Base-by-base conservation (phyloP, 345 rosid genomes). In the Punica granatum region DNA sequence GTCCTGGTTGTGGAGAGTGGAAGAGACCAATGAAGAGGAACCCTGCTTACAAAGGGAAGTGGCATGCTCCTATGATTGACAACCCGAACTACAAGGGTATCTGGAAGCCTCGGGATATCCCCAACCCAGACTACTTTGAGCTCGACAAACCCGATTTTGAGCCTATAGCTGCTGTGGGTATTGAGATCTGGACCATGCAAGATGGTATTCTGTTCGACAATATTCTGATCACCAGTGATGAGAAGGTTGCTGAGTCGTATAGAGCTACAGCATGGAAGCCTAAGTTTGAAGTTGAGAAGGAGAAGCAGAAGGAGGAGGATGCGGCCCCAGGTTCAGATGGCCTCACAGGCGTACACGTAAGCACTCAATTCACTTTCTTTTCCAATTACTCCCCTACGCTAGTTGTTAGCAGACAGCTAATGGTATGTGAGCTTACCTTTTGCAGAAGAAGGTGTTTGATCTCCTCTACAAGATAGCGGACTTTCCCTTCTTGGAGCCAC, bases 161-260 rank as follows among this genome's bases (percentile, higher is more conserved):
- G 78, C 85, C 89, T 44, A 81, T 83, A 46, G 74, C 85, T 68
- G 89, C 87, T 60, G 46, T 83, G 68, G 89, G 85, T 16, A 83
- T 85, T 66, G 89, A 85, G 85, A 83, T 85, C 48, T 85, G 87
- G 89, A 85, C 89, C 19, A 85, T 85, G 89, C 87, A 85, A 64
- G 89, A 85, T 72, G 87, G 87, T 19, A 70, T 83, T 26, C 64
- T 83, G 78, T 85, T 83, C 37, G 85, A 81, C 64, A 81, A 83
- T 48, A 69, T 85, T 63, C 64, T 83, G 82, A 81, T 85, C 60
- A 59, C 87, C 14, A 73, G 70, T 8, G 76, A 77, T 42, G 87
- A 83, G 77, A 74, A 79, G 58, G 77, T 62, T 39, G 89, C 87
- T 12, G 73, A 58, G 34, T 70, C 75, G 9, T 71, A 71, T 67